Evolutionary conservation across 371 early-diverging fungal genomes (phyloP).

Genomic region (Mortierella sp.): DNA sequence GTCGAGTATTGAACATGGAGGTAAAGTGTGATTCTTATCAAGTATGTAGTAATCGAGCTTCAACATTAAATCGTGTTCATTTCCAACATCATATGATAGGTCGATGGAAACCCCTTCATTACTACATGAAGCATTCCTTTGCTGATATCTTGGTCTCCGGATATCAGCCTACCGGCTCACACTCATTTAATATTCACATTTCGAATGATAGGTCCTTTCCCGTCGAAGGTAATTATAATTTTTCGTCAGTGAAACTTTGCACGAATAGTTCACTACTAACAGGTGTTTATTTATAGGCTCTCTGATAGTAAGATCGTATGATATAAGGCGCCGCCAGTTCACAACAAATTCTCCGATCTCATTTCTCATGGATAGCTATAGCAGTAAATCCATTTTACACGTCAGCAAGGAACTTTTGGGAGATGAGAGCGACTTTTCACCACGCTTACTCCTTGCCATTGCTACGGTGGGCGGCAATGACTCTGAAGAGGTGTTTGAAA

Average conservation of each 20-base stretch:
- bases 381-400: not conserved
- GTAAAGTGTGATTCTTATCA: not conserved
- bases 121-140: conserved; percentile 43
- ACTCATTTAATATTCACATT: conserved; percentile 16
- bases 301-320: not conserved
- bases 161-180: conserved; percentile 18
- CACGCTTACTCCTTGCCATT: conserved; percentile 18
- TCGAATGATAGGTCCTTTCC: conserved; percentile 21
- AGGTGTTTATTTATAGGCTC: not conserved
- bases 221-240: conserved; percentile 15
- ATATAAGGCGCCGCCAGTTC: not conserved
- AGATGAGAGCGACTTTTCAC: not conserved
- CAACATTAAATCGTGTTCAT: not conserved
- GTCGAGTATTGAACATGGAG: conserved; percentile 54
- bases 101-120: conserved; percentile 48
- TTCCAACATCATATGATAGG: conserved; percentile 12
- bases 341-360: not conserved
- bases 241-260: not conserved
- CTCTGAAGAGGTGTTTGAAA: not conserved
- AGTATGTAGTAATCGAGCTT: not conserved
- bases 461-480: not conserved
- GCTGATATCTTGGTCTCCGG: conserved; percentile 33
- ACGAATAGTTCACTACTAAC: too few relatives aligned
- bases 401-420: not conserved
- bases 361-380: not conserved